Conservation (phyloP, 495 filamentous ascomycete genomes). For the Aspergillus kassunensis region DNA sequence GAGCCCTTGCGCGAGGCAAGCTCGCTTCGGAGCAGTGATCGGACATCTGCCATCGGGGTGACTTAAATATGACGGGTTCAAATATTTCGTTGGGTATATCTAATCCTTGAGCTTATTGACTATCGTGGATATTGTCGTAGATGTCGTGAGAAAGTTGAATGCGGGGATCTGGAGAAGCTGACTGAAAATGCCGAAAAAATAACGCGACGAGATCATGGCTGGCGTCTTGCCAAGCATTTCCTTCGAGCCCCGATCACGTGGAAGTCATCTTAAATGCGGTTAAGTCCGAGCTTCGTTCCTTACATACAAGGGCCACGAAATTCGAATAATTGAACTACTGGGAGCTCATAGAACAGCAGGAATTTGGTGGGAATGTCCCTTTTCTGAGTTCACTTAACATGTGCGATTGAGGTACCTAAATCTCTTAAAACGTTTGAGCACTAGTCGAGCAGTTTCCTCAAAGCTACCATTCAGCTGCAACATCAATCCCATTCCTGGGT, state of each 20-base stretch:
- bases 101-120: background rate
- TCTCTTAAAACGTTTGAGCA: background rate
- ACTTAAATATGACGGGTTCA: background rate
- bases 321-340: too few relatives aligned
- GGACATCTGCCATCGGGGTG: slow-evolving; percentile 71
- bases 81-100: background rate
- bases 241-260: slow-evolving; percentile 26
- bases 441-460: background rate
- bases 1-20: slow-evolving; percentile 70
- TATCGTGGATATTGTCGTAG: background rate
- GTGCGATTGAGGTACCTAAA: background rate
- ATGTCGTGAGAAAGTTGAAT: slow-evolving; percentile 10
- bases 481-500: background rate
- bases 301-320: too few relatives aligned
- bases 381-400: background rate
- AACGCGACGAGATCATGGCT: slow-evolving; percentile 18
- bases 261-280: background rate
- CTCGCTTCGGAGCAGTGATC: slow-evolving; percentile 76
- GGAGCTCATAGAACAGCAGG: too few relatives aligned
- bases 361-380: too few relatives aligned
- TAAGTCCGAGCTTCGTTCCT: background rate
- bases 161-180: slow-evolving; percentile 25
- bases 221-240: slow-evolving; percentile 20
- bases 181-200: slow-evolving; percentile 10
- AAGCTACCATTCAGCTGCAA: background rate